These are phyloP conservation scores for Musa itinerans DNA, from an alignment of 176 grass and related monocot genomes.

Conservation along the genomic window DNA sequence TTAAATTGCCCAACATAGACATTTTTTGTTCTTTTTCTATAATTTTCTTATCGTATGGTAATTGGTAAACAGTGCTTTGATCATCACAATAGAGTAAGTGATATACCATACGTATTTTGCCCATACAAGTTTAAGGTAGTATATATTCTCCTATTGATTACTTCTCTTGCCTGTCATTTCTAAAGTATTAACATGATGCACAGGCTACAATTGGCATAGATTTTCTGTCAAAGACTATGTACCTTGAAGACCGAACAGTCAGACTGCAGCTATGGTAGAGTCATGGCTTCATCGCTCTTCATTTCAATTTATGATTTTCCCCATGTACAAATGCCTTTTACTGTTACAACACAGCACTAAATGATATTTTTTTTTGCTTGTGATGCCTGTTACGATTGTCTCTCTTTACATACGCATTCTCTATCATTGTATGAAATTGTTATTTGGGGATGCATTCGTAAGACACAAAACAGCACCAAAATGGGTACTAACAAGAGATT, in stretches of 20 bases:
- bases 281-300: not conserved
- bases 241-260: conserved; percentile 1
- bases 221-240: conserved; percentile 3
- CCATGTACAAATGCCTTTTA: not conserved
- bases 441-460: not conserved
- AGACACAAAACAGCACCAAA: not conserved
- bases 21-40: no score
- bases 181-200: not conserved
- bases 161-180: not conserved
- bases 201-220: conserved; percentile 4
- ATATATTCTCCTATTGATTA: not conserved
- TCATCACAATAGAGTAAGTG: no score
- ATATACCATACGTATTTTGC: not conserved
- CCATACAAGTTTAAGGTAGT: not conserved
- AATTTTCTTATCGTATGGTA: no score
- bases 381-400: not conserved
- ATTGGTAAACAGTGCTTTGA: no score
- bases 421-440: not conserved
- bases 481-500: no score
- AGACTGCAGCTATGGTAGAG: not conserved
- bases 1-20: no score
- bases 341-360: not conserved
- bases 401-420: not conserved
- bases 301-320: not conserved
- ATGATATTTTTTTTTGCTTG: not conserved